phyloP scores from a whole-genome alignment of 2,329 filamentous ascomycete genomes.

The Sporothrix mexicana region DNA sequence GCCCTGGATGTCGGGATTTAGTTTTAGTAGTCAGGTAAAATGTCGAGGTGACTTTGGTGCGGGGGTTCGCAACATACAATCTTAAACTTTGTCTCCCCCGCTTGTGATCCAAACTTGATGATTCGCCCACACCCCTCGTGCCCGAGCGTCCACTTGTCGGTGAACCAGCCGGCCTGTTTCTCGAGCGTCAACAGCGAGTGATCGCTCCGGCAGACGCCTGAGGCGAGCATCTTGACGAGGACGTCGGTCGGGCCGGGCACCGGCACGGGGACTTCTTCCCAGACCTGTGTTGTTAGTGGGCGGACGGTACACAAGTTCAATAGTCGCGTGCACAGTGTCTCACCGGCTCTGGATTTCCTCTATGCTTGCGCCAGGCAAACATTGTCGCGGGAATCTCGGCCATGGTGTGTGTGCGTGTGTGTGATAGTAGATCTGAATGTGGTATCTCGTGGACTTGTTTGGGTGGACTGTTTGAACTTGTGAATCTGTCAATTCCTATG shows the following conservation, averaged over 20 bases:
- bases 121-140: constrained; percentile 28
- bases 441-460: no score
- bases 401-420: background rate
- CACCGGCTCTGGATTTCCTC: constrained; percentile 23
- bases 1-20: background rate
- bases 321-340: no score
- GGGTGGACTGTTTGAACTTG: no score
- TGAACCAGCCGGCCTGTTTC: constrained; percentile 29
- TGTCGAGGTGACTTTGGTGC: background rate
- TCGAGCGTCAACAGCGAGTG: constrained; percentile 27
- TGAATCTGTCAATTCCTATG: no score
- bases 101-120: constrained; percentile 5
- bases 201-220: constrained; percentile 29
- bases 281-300: constrained; percentile 3
- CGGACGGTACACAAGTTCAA: no score
- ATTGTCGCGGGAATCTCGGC: constrained; percentile 8
- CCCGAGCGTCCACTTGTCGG: constrained; percentile 25
- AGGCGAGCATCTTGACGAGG: constrained; percentile 42
- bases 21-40: background rate
- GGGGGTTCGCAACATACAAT: no score
- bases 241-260: constrained; percentile 49
- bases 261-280: constrained; percentile 51
- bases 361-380: constrained; percentile 31
- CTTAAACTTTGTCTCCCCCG: constrained; percentile 10
- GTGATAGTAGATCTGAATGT: background rate